Percentiles rank a stretch among this genome's conserved stretches.
phyloP scores from a whole-genome alignment of 2,329 filamentous ascomycete genomes.

The Pezicula neosporulosa region DNA sequence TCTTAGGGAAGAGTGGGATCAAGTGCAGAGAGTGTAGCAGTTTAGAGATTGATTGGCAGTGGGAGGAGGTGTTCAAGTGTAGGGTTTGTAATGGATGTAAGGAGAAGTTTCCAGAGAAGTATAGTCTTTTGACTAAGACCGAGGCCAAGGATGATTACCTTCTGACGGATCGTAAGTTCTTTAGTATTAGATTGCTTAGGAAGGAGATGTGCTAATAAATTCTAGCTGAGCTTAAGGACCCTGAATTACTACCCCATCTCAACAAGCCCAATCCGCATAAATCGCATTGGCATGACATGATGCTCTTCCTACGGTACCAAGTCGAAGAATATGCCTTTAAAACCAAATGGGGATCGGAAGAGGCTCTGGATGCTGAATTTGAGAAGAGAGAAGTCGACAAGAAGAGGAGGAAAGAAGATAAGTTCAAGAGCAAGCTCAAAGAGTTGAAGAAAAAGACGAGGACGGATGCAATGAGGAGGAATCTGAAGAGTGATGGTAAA shows the following conservation, averaged over 20 bases:
- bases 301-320: constrained; percentile 90
- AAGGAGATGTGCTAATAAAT: constrained; percentile 1
- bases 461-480: constrained; percentile 82
- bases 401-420: constrained; percentile 82
- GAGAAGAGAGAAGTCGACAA: constrained; percentile 74
- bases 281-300: constrained; percentile 97
- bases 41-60: constrained; percentile 91
- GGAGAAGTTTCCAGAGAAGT: constrained; percentile 86
- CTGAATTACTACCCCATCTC: constrained; percentile 80
- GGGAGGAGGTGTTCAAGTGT: constrained; percentile 79
- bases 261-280: constrained; percentile 93
- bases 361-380: constrained; percentile 85
- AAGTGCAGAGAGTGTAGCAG: constrained; percentile 80
- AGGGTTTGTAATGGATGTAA: constrained; percentile 82
- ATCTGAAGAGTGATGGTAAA: constrained; percentile 50
- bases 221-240: constrained; percentile 83
- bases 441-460: constrained; percentile 92
- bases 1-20: constrained; percentile 62
- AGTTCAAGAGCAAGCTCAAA: constrained; percentile 84
- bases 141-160: constrained; percentile 95
- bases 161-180: constrained; percentile 75
- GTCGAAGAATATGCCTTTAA: constrained; percentile 90
- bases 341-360: constrained; percentile 85
- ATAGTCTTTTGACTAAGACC: constrained; percentile 93
- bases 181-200: not conserved